phyloP scores from a whole-genome alignment of 768 basidiomycete genomes.

The Russula earlei region DNA sequence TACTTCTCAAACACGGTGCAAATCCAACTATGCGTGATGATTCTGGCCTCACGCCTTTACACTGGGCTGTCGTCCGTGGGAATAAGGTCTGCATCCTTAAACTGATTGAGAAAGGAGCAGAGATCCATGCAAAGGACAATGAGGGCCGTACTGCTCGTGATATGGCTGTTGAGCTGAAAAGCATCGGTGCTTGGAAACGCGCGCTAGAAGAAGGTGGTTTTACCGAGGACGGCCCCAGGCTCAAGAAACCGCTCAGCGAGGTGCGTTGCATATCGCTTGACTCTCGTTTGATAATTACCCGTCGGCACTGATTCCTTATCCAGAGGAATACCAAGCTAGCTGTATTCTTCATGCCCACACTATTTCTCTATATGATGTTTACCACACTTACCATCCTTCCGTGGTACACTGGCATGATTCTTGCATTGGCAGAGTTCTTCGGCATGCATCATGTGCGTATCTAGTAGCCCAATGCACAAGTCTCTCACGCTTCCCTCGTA shows the following conservation, averaged over 20 bases:
- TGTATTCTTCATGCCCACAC: constrained; percentile 67
- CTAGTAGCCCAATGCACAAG: background rate
- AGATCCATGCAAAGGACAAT: constrained; percentile 68
- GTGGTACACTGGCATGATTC: constrained; percentile 80
- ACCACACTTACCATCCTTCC: constrained; percentile 74
- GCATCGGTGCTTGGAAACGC: constrained; percentile 79
- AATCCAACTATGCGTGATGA: constrained; percentile 70
- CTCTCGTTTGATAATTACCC: no score
- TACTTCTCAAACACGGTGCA: constrained; percentile 83
- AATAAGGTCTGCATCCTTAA: constrained; percentile 79
- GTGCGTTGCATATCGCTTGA: constrained; percentile 30
- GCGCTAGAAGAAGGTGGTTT: constrained; percentile 84
- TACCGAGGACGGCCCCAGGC: constrained; percentile 63
- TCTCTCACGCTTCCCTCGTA: constrained; percentile 24
- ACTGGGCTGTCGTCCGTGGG: constrained; percentile 98
- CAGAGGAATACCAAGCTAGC: constrained; percentile 76
- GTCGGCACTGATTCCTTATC: background rate
- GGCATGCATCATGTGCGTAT: constrained; percentile 83
- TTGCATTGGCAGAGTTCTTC: constrained; percentile 82
- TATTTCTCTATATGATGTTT: constrained; percentile 79
- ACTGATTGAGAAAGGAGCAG: constrained; percentile 79
- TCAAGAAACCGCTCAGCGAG: constrained; percentile 60
- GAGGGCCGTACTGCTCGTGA: constrained; percentile 85
- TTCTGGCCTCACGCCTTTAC: constrained; percentile 76
- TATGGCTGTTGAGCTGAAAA: constrained; percentile 92